A percentile compares a stretch with the other conserved stretches of the same genome.
Evolutionary conservation across 108 stramenopile species (phyloP).

Genomic region (Nannochloropsis oceanica): DNA sequence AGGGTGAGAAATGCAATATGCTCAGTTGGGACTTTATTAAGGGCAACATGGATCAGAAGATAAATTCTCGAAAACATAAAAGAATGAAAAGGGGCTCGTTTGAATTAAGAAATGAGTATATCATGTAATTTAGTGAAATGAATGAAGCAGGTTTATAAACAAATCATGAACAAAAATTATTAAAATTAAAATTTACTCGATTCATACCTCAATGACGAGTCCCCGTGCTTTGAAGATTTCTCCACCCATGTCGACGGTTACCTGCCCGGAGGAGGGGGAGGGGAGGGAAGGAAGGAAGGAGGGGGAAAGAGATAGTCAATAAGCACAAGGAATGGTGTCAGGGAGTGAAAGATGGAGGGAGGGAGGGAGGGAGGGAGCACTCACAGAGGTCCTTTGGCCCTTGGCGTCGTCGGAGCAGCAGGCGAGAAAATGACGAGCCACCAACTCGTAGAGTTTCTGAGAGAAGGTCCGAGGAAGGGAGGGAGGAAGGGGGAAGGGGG

Average conservation of each 20-base stretch:
- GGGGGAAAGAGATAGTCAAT: not conserved
- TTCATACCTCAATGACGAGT: constrained; percentile 5
- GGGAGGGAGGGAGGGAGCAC: not conserved
- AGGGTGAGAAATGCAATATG: not conserved
- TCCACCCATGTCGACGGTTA: constrained; percentile 58
- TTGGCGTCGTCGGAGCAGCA: constrained; percentile 86
- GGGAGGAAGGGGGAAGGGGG: not conserved
- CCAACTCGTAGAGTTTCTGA: constrained; percentile 59
- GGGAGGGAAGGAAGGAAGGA: not conserved
- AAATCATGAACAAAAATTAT: not conserved
- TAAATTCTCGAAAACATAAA: not conserved
- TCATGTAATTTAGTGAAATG: too few relatives aligned
- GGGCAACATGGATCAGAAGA: too few relatives aligned
- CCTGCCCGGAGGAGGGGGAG: not conserved
- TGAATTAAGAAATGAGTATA: too few relatives aligned
- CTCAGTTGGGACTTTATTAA: not conserved
- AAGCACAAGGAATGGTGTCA: too few relatives aligned
- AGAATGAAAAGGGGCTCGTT: too few relatives aligned
- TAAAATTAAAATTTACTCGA: not conserved
- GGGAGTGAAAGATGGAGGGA: not conserved
- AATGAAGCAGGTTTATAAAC: too few relatives aligned
- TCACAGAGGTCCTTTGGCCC: constrained; percentile 57
- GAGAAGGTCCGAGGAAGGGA: not conserved
- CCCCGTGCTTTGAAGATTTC: constrained; percentile 48
- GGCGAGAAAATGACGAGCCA: constrained; percentile 93